A percentile compares a stretch with the other conserved stretches of the same genome.
Evolutionary conservation across 768 basidiomycete genomes (phyloP).

Genomic region (Russula ochroleuca): DNA sequence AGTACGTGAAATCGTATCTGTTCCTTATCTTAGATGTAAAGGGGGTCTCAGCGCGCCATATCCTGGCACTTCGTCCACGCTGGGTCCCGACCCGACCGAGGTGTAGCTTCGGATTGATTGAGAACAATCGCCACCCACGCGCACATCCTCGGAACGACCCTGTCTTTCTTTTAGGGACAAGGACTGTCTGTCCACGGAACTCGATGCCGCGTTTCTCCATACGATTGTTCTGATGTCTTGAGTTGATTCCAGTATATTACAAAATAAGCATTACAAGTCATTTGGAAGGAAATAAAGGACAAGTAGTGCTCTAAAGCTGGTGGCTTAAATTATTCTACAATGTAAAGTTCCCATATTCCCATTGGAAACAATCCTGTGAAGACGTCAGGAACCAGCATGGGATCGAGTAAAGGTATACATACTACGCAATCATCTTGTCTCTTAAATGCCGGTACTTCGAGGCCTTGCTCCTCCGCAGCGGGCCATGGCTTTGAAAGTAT

Average conservation of each 20-base stretch:
- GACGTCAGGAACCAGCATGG: neutral
- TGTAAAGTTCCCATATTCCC: slow-evolving; percentile 55
- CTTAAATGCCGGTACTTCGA: slow-evolving; percentile 55
- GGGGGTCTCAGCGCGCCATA: too few relatives aligned
- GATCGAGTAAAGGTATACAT: slow-evolving; percentile 30
- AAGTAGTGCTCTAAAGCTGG: neutral
- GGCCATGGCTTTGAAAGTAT: slow-evolving; percentile 70
- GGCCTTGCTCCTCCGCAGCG: slow-evolving; percentile 53
- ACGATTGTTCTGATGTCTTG: neutral
- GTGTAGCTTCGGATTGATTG: neutral
- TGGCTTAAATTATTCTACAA: neutral
- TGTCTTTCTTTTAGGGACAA: neutral
- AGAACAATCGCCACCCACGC: neutral
- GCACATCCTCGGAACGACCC: neutral
- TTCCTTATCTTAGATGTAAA: too few relatives aligned
- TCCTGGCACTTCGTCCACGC: too few relatives aligned
- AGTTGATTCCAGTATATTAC: neutral
- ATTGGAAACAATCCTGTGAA: slow-evolving; percentile 63
- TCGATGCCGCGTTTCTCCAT: neutral
- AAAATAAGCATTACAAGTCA: neutral
- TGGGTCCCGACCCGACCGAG: too few relatives aligned
- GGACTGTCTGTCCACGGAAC: neutral
- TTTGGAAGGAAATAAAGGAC: neutral
- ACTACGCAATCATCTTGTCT: slow-evolving; percentile 70
- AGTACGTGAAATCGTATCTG: too few relatives aligned